phyloP scores from a whole-genome alignment of 2,329 filamentous ascomycete species.

The Colletotrichum lupini region DNA sequence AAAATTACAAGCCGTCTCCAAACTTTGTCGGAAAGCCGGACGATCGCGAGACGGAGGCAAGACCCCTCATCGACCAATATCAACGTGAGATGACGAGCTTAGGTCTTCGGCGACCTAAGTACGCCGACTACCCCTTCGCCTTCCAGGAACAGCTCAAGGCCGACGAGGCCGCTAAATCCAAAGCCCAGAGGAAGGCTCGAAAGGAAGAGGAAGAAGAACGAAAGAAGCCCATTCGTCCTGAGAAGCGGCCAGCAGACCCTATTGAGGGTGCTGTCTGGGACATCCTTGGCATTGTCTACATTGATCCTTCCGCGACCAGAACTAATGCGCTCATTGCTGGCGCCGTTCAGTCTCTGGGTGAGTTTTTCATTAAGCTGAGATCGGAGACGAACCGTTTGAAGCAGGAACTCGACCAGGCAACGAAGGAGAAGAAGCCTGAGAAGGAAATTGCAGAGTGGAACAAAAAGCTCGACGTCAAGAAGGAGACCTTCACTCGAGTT shows the following conservation, averaged over 20 bases:
- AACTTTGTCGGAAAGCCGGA: constrained; percentile 52
- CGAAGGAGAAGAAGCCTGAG: constrained; percentile 54
- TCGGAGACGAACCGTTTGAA: constrained; percentile 60
- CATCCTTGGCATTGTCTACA: constrained; percentile 59
- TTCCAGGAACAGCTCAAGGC: constrained; percentile 60
- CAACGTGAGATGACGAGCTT: constrained; percentile 53
- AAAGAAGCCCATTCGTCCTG: constrained; percentile 54
- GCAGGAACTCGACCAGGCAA: constrained; percentile 55
- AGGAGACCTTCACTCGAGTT: constrained; percentile 60
- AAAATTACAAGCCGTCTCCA: constrained; percentile 52
- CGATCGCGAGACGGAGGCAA: constrained; percentile 53
- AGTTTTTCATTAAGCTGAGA: constrained; percentile 60
- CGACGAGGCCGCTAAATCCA: constrained; percentile 57
- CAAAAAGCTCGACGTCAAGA: constrained; percentile 54
- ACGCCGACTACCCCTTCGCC: constrained; percentile 54
- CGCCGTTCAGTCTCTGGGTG: constrained; percentile 63
- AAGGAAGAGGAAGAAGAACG: constrained; percentile 54
- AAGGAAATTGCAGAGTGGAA: constrained; percentile 51
- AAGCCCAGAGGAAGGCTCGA: constrained; percentile 57
- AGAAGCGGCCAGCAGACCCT: constrained; percentile 55
- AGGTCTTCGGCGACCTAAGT: constrained; percentile 57
- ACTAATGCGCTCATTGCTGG: constrained; percentile 54
- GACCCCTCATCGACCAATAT: constrained; percentile 52
- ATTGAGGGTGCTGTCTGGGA: constrained; percentile 65
- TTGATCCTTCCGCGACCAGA: constrained; percentile 54